Evolutionary conservation across 2,329 filamentous ascomycete genomes (phyloP).

Genomic region (Coniochaeta hoffmannii): DNA sequence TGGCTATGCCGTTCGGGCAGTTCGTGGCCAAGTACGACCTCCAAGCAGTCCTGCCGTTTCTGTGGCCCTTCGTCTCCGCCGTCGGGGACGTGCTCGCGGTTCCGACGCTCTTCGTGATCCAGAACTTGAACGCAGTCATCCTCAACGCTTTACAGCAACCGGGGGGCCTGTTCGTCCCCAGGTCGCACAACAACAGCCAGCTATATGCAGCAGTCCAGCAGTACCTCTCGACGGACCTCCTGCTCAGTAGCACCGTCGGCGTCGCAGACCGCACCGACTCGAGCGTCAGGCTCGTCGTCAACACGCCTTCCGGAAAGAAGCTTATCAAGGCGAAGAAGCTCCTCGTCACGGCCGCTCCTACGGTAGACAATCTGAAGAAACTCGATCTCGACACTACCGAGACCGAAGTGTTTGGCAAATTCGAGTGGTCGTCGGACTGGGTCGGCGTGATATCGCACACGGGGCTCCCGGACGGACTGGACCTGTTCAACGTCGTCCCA

Average conservation of each 20-base stretch:
- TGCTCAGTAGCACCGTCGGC: conserved; percentile 6
- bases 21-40: conserved; percentile 15
- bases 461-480: conserved; percentile 19
- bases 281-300: conserved; percentile 21
- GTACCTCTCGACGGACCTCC: conserved; percentile 2
- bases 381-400: conserved; percentile 25
- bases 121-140: background rate
- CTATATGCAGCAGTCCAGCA: conserved; percentile 5
- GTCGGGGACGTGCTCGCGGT: background rate
- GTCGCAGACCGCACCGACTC: conserved; percentile 14
- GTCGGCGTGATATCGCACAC: conserved; percentile 22
- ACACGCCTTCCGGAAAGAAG: conserved; percentile 9
- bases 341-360: conserved; percentile 28
- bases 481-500: conserved; percentile 19
- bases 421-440: conserved; percentile 24
- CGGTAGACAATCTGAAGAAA: conserved; percentile 18
- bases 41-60: conserved; percentile 8
- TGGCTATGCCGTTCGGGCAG: conserved; percentile 13
- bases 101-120: conserved; percentile 3
- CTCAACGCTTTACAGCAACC: conserved; percentile 3
- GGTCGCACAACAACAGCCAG: conserved; percentile 6
- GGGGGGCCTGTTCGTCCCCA: background rate
- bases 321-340: conserved; percentile 24
- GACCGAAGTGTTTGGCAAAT: conserved; percentile 20
- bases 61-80: conserved; percentile 10